Evolutionary conservation across 2,329 filamentous ascomycete species (phyloP).

Genomic region (Teratosphaeria viscida): DNA sequence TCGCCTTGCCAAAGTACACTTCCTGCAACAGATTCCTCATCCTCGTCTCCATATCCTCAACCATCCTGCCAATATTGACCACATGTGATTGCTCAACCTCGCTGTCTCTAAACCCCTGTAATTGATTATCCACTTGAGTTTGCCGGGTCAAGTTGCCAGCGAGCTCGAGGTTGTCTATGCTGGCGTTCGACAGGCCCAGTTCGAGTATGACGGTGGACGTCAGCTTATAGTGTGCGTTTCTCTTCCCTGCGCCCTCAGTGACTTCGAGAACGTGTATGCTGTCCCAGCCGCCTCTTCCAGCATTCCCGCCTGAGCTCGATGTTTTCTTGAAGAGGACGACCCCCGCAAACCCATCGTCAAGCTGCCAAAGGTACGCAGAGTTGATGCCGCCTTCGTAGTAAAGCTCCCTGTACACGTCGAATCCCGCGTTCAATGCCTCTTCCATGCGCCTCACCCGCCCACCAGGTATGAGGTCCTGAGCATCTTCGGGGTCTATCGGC

Average conservation of each 20-base stretch:
- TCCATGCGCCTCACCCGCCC: constrained; percentile 91
- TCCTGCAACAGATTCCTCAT: constrained; percentile 98
- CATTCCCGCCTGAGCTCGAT: constrained; percentile 30
- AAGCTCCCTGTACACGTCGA: constrained; percentile 91
- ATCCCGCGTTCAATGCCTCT: constrained; percentile 84
- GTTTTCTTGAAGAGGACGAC: constrained; percentile 94
- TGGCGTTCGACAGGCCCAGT: constrained; percentile 57
- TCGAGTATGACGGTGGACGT: constrained; percentile 94
- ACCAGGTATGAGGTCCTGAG: constrained; percentile 76
- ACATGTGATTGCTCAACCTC: constrained; percentile 90
- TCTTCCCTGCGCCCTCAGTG: constrained; percentile 63
- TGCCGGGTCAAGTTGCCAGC: constrained; percentile 97
- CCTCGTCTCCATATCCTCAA: constrained; percentile 99
- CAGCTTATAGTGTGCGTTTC: constrained; percentile 91
- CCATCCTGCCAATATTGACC: constrained; percentile 82
- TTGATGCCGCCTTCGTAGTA: constrained; percentile 96
- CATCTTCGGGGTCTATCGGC: constrained; percentile 59
- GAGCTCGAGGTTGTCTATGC: constrained; percentile 77
- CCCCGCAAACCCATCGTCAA: constrained; percentile 95
- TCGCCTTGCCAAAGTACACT: constrained; percentile 98
- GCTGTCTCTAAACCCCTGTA: constrained; percentile 34
- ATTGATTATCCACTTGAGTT: constrained; percentile 80
- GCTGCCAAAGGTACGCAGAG: constrained; percentile 95
- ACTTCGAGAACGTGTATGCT: constrained; percentile 98
- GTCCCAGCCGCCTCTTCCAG: constrained; percentile 60